Evolutionary conservation across 306 rosid genomes (phyloP).

Genomic region (Malus orientalis): DNA sequence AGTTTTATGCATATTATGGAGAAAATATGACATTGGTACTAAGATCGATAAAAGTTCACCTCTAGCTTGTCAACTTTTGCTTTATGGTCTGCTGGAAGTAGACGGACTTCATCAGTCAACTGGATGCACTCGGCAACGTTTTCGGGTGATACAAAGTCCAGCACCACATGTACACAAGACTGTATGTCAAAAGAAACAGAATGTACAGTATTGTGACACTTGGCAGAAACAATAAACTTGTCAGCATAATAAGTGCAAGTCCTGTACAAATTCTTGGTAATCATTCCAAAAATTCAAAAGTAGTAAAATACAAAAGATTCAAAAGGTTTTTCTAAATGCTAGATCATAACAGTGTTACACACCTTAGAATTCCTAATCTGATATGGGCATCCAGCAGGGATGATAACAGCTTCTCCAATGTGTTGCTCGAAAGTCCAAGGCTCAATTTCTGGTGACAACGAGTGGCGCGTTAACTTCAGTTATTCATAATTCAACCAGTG

Average conservation of each 20-base stretch:
- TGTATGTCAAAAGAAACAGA: slow-evolving; percentile 30
- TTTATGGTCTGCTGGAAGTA: slow-evolving; percentile 65
- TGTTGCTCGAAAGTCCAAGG: slow-evolving; percentile 96
- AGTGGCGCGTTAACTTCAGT: slow-evolving; percentile 14
- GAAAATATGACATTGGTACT: not conserved
- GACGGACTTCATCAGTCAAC: slow-evolving; percentile 59
- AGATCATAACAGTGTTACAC: slow-evolving; percentile 3
- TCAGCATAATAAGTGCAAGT: not conserved
- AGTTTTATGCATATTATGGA: not conserved
- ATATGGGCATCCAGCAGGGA: slow-evolving; percentile 98
- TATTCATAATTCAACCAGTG: slow-evolving; percentile 5
- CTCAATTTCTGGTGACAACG: slow-evolving; percentile 62
- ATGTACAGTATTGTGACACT: not conserved
- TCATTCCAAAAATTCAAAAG: not conserved
- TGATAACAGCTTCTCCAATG: slow-evolving; percentile 90
- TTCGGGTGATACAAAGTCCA: slow-evolving; percentile 88
- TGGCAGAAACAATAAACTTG: not conserved
- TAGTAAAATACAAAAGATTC: not conserved
- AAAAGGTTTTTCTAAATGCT: not conserved
- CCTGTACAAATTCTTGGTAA: not conserved
- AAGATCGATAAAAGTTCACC: slow-evolving; percentile 33
- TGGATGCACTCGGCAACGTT: slow-evolving; percentile 62
- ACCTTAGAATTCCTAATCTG: slow-evolving; percentile 89
- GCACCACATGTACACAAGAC: slow-evolving; percentile 82
- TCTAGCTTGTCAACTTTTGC: slow-evolving; percentile 74